Percentiles rank a stretch among this genome's conserved stretches.
These are phyloP conservation scores for Gentiana straminea DNA, from an alignment of 257 asterid species.

Conservation along the genomic window DNA sequence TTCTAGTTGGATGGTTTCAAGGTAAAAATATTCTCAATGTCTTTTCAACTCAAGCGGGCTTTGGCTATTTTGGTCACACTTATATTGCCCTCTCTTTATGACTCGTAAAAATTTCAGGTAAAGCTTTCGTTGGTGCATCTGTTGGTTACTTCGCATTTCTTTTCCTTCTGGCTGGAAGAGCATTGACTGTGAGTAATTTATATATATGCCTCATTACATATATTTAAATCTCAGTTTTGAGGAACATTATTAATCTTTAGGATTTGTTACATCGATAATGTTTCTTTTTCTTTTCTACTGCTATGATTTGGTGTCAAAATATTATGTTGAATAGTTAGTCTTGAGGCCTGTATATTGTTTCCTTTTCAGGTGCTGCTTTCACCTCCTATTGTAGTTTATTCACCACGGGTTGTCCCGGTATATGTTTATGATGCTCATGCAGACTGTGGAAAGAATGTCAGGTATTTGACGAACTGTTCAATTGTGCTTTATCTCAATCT, in stretches of 20 bases:
- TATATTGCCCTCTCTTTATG: background rate
- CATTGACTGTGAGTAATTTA: constrained; percentile 75
- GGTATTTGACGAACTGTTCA: constrained; percentile 30
- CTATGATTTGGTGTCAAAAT: background rate
- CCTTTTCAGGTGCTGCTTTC: constrained; percentile 85
- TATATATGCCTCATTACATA: background rate
- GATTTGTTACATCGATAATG: background rate
- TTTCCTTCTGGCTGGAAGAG: constrained; percentile 94
- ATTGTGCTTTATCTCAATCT: background rate
- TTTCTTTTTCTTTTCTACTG: too few relatives aligned
- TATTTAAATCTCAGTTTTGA: constrained; percentile 1
- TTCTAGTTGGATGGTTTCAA: constrained; percentile 75
- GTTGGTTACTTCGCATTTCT: constrained; percentile 98
- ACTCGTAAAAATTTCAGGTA: constrained; percentile 34
- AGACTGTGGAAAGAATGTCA: constrained; percentile 95
- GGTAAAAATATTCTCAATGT: constrained; percentile 31
- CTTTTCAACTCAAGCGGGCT: background rate
- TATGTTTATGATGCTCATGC: constrained; percentile 99
- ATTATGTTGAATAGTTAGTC: background rate
- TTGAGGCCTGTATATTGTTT: background rate
- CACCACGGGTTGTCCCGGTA: constrained; percentile 96
- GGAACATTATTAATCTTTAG: background rate
- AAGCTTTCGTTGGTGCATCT: constrained; percentile 95
- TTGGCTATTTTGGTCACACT: constrained; percentile 1
- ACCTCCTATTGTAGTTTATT: constrained; percentile 96